Evolutionary conservation across 192 early-diverging fungal species (phyloP).

Genomic region (Pilaira anomala): DNA sequence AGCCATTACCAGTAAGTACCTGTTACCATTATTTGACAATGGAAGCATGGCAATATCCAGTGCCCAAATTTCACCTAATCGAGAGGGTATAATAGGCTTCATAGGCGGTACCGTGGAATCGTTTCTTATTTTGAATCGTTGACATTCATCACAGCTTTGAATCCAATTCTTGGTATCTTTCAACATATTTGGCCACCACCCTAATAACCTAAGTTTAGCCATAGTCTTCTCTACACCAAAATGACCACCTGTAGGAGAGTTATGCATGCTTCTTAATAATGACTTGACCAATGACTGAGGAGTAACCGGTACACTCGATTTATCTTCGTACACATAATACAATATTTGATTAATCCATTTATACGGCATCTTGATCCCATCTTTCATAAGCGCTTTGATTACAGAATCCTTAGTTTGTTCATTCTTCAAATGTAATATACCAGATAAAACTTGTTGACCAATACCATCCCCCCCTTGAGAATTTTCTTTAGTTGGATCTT

Average conservation of each 20-base stretch:
- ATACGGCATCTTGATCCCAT: neutral
- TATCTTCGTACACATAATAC: neutral
- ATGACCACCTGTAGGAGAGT: neutral
- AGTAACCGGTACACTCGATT: neutral
- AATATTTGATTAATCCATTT: neutral
- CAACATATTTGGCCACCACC: neutral
- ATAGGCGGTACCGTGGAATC: neutral
- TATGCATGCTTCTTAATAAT: neutral
- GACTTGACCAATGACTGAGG: neutral
- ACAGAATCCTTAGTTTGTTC: neutral
- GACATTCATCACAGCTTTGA: neutral
- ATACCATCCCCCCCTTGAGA: too few relatives aligned
- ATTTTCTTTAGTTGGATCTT: too few relatives aligned
- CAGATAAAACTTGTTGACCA: too few relatives aligned
- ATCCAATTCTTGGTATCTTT: neutral
- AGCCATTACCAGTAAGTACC: neutral
- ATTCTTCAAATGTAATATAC: neutral
- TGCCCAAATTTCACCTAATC: conserved; percentile 6
- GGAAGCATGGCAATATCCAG: neutral
- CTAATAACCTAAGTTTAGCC: neutral
- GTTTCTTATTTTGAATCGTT: conserved; percentile 5
- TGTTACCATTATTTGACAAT: neutral
- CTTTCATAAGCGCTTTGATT: neutral
- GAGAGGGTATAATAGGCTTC: neutral
- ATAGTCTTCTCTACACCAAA: neutral